A percentile compares a stretch with the other conserved stretches of the same genome.
phyloP scores from a whole-genome alignment of 257 asterid species.

The Fraxinus americana region DNA sequence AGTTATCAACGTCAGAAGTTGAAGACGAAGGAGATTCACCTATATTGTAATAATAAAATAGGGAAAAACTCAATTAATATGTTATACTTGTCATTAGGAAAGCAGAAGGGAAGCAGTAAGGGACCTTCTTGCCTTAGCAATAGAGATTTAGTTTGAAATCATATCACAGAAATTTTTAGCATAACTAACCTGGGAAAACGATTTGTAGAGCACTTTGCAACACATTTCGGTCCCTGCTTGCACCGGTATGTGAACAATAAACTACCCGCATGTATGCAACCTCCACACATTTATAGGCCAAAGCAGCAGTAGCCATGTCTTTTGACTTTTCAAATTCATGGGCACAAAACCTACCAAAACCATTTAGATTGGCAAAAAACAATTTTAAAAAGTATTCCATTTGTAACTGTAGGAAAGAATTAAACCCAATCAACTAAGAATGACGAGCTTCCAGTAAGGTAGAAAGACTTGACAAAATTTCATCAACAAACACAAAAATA shows the following conservation, averaged over 20 bases:
- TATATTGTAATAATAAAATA: conserved; percentile 33
- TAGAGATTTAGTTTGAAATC: conserved; percentile 10
- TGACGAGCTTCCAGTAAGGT: conserved; percentile 7
- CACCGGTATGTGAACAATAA: conserved; percentile 64
- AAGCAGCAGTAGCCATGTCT: conserved; percentile 91
- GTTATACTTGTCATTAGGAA: neutral
- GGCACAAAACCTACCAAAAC: conserved; percentile 75
- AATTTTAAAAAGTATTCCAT: conserved; percentile 15
- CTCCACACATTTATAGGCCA: conserved; percentile 94
- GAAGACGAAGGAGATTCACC: conserved; percentile 99
- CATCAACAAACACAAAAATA: neutral
- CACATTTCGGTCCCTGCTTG: conserved; percentile 73
- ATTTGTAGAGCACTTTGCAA: conserved; percentile 75
- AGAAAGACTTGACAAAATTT: neutral
- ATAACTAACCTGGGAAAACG: conserved; percentile 70
- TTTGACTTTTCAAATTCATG: conserved; percentile 84
- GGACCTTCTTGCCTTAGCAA: neutral
- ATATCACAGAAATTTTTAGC: conserved; percentile 13
- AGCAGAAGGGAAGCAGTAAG: neutral
- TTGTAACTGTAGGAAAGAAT: conserved; percentile 16
- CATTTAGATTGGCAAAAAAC: conserved; percentile 25
- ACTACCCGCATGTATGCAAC: conserved; percentile 88
- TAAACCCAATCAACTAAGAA: conserved; percentile 10
- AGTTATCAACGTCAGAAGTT: conserved; percentile 94
- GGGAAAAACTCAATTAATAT: conserved; percentile 5